Base-by-base conservation (phyloP, 306 rosid species). In the Hippophae rhamnoides region DNA sequence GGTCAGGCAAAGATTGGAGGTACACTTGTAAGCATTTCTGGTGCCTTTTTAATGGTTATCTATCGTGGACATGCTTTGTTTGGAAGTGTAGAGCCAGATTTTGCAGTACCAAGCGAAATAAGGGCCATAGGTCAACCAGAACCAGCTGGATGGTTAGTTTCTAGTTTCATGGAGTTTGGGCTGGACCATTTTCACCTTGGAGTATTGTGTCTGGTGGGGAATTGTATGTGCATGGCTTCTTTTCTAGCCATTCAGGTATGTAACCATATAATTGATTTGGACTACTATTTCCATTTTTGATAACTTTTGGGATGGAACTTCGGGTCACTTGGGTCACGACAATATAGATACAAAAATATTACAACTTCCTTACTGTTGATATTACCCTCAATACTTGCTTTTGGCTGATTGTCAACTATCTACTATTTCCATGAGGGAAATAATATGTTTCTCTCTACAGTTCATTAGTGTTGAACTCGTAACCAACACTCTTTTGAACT, bases 151-250 rank as follows among this genome's bases (percentile, higher is more conserved):
- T 76, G 95, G 98, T 74, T 85, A 47, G 50, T 74, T 48, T 70
- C 84, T 13, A 70, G 77, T 73, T 81, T 90, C 48, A 74, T 51
- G 54, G 82, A 68, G 53, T 40, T 74, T 63, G 95, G 92, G 41
- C 45, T 90, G 0, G 86, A 85, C 60, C 68, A 74, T 60, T 90
- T 90, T 73, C 95, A 90, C 64, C 64, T 87, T 65, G 98, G 98
- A 57, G 89, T 85, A 43, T 43, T 90, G 49, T 90, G 95, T 81
- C 79, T 90, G 77, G 74, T 90, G 57, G 98, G 95, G 61, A 90
- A 87, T 74, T 87, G 96, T 70, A 79, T 90, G 64, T 90, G 98
- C 82, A 87, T 90, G 98, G 98, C 96, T 70, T 82, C 87, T 43
- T 87, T 69, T 77, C 65, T 90, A 60, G 87, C 95, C 67, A 78